A percentile compares a stretch with the other conserved stretches of the same genome.
Evolutionary conservation across 106 monocot species (phyloP).

Genomic region (Platanthera guangdongensis): DNA sequence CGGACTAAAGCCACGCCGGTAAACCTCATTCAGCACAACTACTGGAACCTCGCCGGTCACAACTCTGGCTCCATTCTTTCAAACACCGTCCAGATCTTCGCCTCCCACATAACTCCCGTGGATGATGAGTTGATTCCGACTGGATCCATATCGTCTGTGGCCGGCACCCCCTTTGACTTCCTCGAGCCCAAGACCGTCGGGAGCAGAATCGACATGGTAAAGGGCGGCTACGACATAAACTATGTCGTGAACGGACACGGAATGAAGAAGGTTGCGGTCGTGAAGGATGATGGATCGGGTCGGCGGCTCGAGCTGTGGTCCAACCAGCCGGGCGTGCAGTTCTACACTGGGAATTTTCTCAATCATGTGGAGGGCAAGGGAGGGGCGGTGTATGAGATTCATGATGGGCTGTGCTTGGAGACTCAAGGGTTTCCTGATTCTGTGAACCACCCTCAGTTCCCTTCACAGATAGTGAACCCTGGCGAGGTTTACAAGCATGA

Average conservation of each 20-base stretch:
- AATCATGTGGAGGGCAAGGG: constrained; percentile 42
- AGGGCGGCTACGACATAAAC: constrained; percentile 72
- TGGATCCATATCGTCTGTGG: constrained; percentile 13
- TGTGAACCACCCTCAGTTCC: constrained; percentile 67
- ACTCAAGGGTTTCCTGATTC: constrained; percentile 80
- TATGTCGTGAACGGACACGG: constrained; percentile 34
- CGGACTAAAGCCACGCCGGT: constrained; percentile 46
- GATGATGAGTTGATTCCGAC: constrained; percentile 30
- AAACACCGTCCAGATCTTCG: constrained; percentile 56
- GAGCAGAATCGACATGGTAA: constrained; percentile 26
- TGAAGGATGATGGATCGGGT: constrained; percentile 35
- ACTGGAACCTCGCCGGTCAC: constrained; percentile 84
- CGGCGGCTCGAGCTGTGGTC: constrained; percentile 54
- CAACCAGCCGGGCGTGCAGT: constrained; percentile 76
- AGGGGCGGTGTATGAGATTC: constrained; percentile 29
- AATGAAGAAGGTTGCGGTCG: constrained; percentile 54
- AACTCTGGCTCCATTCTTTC: constrained; percentile 41
- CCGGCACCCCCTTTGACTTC: constrained; percentile 37
- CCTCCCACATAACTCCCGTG: constrained; percentile 29
- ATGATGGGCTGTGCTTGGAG: constrained; percentile 65
- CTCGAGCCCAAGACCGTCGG: constrained; percentile 19
- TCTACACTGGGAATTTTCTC: constrained; percentile 65
- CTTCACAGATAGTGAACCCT: constrained; percentile 57
- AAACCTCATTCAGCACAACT: constrained; percentile 70
- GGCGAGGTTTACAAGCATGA: constrained; percentile 59